These are phyloP conservation scores for Starmerella ratchasimensis DNA, from an alignment of 805 yeast species.

Conservation along the genomic window DNA sequence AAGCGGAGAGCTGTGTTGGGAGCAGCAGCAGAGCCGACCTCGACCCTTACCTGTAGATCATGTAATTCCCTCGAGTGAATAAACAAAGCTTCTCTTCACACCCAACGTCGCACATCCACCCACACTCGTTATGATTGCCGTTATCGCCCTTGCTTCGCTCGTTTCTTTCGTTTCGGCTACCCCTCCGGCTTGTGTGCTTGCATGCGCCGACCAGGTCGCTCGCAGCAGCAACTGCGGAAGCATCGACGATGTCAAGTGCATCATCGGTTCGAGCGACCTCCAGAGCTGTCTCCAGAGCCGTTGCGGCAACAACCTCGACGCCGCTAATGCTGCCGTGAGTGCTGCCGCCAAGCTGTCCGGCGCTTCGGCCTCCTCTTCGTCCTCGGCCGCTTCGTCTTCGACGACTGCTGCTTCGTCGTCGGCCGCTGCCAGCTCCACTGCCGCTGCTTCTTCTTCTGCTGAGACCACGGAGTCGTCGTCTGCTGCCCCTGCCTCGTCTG, in stretches of 20 bases:
- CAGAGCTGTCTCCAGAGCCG: conserved; percentile 47
- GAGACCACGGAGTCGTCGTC: conserved; percentile 7
- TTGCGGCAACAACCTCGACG: conserved; percentile 55
- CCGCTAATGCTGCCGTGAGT: conserved; percentile 48
- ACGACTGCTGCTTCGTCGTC: conserved; percentile 6
- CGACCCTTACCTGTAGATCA: background rate
- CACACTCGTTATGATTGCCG: conserved; percentile 16
- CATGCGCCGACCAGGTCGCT: conserved; percentile 67
- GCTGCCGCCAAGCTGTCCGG: conserved; percentile 17
- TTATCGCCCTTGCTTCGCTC: conserved; percentile 29
- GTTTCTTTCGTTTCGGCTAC: conserved; percentile 32
- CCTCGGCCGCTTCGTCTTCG: conserved; percentile 3
- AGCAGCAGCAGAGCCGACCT: too few relatives aligned
- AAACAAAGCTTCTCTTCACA: conserved; percentile 4
- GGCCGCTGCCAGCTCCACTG: conserved; percentile 4
- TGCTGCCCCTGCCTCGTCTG: conserved; percentile 2
- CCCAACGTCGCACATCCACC: background rate
- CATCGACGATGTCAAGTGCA: conserved; percentile 52
- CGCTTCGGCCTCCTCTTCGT: conserved; percentile 4
- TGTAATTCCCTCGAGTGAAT: background rate
- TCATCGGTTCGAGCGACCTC: conserved; percentile 44
- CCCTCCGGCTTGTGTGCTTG: conserved; percentile 86
- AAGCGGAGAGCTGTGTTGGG: too few relatives aligned
- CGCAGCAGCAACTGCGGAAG: conserved; percentile 26
- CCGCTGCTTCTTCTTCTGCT: conserved; percentile 6